Evolutionary conservation across 805 yeast species (phyloP), one percentile per base, ranked within the genome.

Genomic region (Cyberlindnera mrakii): DNA sequence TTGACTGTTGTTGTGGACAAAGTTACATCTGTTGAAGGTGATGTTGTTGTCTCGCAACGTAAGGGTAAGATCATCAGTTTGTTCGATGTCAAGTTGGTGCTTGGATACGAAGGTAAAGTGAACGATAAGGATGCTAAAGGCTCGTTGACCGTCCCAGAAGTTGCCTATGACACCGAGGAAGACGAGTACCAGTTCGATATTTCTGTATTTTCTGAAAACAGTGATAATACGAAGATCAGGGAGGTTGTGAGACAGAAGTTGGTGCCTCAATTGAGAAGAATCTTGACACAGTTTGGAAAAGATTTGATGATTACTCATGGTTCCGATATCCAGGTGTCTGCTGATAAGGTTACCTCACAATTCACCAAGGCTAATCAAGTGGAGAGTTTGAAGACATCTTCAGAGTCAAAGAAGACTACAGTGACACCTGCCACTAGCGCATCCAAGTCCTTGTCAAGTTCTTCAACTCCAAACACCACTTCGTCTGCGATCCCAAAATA

Each of bases 41-140:
- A 93, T 56, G 96, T 90, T 51, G 99, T 90, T 60, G 98, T 93
- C 27, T 84, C 88, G 53, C 99, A 93, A 68, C 80, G 99, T 55
- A 93, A 93, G 64, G 99, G 99, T 14, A 90, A 91, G 63, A 95
- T 91, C 20, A 90, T 93, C 54, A 85, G 95, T 5, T 66, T 93
- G 46, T 93, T 88, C 63, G 99, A 93, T 57, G 68, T 93, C 59
- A 75, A 80, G 48, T 47, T 90, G 39, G 79, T 75, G 2, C 60
- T 90, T 45, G 70, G 70, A n/a, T 77, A 80, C 54, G 62, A 58
- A 7, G 88, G 90, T 6, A 53, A 55, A 10, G 65, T 63, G 25
- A 66, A 62, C 9, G 68, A 59, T 10, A 67, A 65, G 3, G 65
- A 61, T 6, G 79, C 78, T 39, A 66, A 70, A 37, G 99, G 99